Evolutionary conservation across 805 yeast species (phyloP).

Genomic region (Saccharomycopsis amapae): DNA sequence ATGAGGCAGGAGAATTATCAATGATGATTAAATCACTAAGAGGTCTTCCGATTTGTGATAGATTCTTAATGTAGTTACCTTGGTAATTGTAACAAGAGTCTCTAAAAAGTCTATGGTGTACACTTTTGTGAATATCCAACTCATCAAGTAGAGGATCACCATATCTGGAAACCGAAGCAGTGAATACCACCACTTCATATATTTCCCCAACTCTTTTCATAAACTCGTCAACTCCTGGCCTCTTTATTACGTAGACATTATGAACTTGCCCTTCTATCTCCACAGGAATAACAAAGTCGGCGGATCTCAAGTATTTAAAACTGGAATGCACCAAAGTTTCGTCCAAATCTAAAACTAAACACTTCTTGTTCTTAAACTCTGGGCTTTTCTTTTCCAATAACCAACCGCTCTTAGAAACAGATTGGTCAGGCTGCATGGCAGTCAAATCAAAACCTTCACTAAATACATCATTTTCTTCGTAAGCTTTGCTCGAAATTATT

Average conservation of each 20-base stretch:
- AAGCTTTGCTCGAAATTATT: too few species aligned
- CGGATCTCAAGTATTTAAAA: conserved; percentile 83
- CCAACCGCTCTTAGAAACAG: conserved; percentile 56
- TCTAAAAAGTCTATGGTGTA: conserved; percentile 87
- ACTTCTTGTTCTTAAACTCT: conserved; percentile 58
- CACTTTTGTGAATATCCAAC: conserved; percentile 61
- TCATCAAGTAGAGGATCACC: conserved; percentile 94
- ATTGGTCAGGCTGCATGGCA: conserved; percentile 65
- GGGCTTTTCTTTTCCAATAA: conserved; percentile 51
- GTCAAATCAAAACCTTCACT: conserved; percentile 43
- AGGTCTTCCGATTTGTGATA: conserved; percentile 92
- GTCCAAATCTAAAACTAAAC: conserved; percentile 86
- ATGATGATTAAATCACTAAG: conserved; percentile 77
- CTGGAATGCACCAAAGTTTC: conserved; percentile 96
- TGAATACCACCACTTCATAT: conserved; percentile 93
- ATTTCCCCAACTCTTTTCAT: conserved; percentile 73
- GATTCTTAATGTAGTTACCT: conserved; percentile 89
- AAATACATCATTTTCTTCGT: not conserved
- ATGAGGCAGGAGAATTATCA: conserved; percentile 98
- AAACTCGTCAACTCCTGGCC: conserved; percentile 98
- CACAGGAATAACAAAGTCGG: conserved; percentile 96
- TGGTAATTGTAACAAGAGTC: conserved; percentile 92
- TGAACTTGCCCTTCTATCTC: conserved; percentile 90
- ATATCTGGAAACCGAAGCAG: conserved; percentile 91
- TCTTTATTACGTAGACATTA: conserved; percentile 90